Base-by-base conservation (phyloP, 352 stramenopile species). In the Pythium plurisporium region DNA sequence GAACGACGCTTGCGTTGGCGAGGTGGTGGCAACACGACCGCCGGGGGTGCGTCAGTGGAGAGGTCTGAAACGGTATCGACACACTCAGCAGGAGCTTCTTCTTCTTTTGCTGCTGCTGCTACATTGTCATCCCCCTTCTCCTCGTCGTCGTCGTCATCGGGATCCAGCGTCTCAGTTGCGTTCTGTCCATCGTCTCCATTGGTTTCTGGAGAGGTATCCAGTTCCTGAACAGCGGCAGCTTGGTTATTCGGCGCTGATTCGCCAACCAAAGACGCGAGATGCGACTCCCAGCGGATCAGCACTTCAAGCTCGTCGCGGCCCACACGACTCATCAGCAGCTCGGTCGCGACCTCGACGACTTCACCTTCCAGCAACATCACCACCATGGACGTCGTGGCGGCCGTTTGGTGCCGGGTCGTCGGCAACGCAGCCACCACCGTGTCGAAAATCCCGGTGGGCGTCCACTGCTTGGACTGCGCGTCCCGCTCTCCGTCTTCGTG, bases 321-420 rank as follows among this genome's bases (percentile, higher is more conserved):
- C 5, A 73, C 73, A 50, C 76, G 70, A 34, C 74, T 79, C 29
- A 89, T 58, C 37, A 91, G 51, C 48, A 91, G 48, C 38, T 91
- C 81, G 15, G 81, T 91, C 38, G 76, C 68, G 44, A 73, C 75
- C 26, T 91, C 79, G 15, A 88, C 62, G 31, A 91, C 59, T 51
- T 91, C 79, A 4, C 75, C 60, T 15, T 86, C 67, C 17, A 74
- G 69, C 27, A 55, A 53, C 49, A 83, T 65, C 19, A 88, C 42
- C 11, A 57, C 45, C 20, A 30, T 15, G 44, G 50, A 55, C 0
- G 15, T 43, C 1, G n/a, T 27, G 3, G 38, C 26, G 20, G 19
- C 3, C 5, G 44, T 45, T 12, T 27, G 2, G 14, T 41, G 23
- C 17, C 11, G n/a, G 11, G 38, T 15, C 30, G 19, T 36, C 11